A percentile compares a stretch with the other conserved stretches of the same genome.
Evolutionary conservation across 2,329 filamentous ascomycete genomes (phyloP).

Genomic region (Aspergillus eucalypticola): DNA sequence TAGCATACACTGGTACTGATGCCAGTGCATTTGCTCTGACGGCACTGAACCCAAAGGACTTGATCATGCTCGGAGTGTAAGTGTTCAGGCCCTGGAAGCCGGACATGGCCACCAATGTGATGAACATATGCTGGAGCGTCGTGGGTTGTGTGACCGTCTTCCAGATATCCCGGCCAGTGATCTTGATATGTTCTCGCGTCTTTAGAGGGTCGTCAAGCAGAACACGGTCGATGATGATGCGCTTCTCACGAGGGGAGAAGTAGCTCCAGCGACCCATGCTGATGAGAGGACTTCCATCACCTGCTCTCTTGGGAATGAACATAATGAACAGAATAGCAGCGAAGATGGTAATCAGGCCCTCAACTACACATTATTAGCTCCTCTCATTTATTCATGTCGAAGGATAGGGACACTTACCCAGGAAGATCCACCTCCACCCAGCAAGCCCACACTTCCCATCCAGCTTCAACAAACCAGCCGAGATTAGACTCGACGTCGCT

Average conservation of each 20-base stretch:
- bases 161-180: slow-evolving; percentile 39
- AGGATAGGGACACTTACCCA: slow-evolving; percentile 23
- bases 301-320: slow-evolving; percentile 41
- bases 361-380: slow-evolving; percentile 33
- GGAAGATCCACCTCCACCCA: slow-evolving; percentile 62
- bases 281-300: slow-evolving; percentile 39
- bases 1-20: slow-evolving; percentile 49
- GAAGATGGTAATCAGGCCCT: slow-evolving; percentile 55
- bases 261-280: slow-evolving; percentile 43
- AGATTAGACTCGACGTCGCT: slow-evolving; percentile 43
- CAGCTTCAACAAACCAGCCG: slow-evolving; percentile 50
- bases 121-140: slow-evolving; percentile 54
- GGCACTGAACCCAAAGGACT: slow-evolving; percentile 52
- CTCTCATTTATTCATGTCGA: neutral
- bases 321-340: slow-evolving; percentile 44
- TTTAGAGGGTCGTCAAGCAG: slow-evolving; percentile 49
- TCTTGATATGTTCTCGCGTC: slow-evolving; percentile 37
- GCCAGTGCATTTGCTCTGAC: slow-evolving; percentile 57
- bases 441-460: slow-evolving; percentile 48
- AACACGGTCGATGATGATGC: slow-evolving; percentile 46
- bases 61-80: slow-evolving; percentile 58
- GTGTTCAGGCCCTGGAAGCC: slow-evolving; percentile 53
- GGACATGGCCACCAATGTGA: slow-evolving; percentile 51
- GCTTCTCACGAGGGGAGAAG: slow-evolving; percentile 46
- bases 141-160: slow-evolving; percentile 49